phyloP scores from a whole-genome alignment of 257 asterid genomes.

The Fraxinus cuspidata region DNA sequence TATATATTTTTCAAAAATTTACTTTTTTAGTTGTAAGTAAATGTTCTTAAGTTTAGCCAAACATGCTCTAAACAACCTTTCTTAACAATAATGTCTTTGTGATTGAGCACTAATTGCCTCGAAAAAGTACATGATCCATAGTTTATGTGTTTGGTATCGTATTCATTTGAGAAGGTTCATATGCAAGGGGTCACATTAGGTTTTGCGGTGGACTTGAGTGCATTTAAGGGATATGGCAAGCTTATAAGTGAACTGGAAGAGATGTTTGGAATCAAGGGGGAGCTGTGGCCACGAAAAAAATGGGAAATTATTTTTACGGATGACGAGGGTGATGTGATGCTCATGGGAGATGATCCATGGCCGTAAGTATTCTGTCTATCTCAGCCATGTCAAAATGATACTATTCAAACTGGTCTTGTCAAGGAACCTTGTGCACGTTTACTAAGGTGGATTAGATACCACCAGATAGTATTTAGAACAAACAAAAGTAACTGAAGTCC shows the following conservation, averaged over 20 bases:
- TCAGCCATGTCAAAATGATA: neutral
- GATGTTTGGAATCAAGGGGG: conserved; percentile 86
- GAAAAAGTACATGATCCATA: conserved; percentile 8
- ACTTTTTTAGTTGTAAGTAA: neutral
- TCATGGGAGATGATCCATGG: conserved; percentile 99
- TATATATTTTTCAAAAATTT: no score
- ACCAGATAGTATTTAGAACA: neutral
- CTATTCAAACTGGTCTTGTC: neutral
- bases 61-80: neutral
- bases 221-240: conserved; percentile 69
- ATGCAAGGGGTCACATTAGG: conserved; percentile 99
- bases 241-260: conserved; percentile 78
- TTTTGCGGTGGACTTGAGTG: conserved; percentile 82
- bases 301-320: conserved; percentile 90
- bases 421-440: neutral
- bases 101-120: neutral
- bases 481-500: neutral
- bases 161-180: conserved; percentile 63
- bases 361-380: conserved; percentile 51
- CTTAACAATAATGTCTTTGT: neutral
- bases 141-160: conserved; percentile 21
- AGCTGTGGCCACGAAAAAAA: conserved; percentile 61
- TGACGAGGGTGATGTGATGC: conserved; percentile 97
- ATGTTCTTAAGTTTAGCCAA: neutral
- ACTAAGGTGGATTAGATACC: neutral